These are phyloP conservation scores for Quercus rubra DNA, from an alignment of 306 rosid genomes.

Conservation along the genomic window DNA sequence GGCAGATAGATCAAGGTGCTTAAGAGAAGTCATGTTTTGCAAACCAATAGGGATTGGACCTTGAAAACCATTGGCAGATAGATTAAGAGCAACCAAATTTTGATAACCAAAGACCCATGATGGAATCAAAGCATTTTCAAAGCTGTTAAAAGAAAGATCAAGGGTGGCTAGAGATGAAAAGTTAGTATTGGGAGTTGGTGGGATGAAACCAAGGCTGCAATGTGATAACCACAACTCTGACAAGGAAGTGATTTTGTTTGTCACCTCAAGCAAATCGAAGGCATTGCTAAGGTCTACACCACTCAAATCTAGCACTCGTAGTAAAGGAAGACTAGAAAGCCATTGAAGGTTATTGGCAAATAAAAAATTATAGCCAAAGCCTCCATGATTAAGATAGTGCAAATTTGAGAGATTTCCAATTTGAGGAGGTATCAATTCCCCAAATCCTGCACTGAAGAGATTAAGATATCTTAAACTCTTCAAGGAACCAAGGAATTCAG, in stretches of 20 bases:
- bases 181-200: not conserved
- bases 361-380: not conserved
- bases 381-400: no score
- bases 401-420: no score
- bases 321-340: slow-evolving; percentile 21
- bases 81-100: not conserved
- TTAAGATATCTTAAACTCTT: not conserved
- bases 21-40: slow-evolving; percentile 20
- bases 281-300: slow-evolving; percentile 4
- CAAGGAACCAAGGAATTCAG: not conserved
- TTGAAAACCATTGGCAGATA: not conserved
- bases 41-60: slow-evolving; percentile 19
- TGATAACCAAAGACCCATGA: no score
- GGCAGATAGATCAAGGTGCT: not conserved
- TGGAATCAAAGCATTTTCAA: no score
- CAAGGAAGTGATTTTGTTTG: slow-evolving; percentile 22
- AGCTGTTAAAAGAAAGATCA: not conserved
- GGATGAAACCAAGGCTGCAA: not conserved
- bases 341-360: slow-evolving; percentile 11
- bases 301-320: slow-evolving; percentile 16
- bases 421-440: no score
- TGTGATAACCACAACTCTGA: not conserved
- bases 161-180: not conserved
- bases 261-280: slow-evolving; percentile 10
- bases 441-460: not conserved